Conservation (phyloP, 371 early-diverging fungal genomes). For the Nosema muscidifuracis region DNA sequence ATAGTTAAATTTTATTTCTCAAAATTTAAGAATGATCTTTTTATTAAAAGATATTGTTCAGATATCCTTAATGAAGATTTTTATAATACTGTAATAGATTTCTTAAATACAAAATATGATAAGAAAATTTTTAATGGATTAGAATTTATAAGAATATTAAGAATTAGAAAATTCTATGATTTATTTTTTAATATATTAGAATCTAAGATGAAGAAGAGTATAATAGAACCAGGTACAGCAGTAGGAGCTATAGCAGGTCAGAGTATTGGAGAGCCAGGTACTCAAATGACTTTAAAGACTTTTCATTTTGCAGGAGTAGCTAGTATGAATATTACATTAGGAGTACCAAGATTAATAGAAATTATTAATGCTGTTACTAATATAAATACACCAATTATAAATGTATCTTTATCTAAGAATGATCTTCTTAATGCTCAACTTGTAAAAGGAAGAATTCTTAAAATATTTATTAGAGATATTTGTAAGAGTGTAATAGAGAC, state of each 20-base stretch:
- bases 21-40: not conserved
- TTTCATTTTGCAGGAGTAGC: conserved; percentile 99
- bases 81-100: conserved; percentile 1
- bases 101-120: not conserved
- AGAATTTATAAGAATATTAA: not conserved
- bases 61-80: conserved; percentile 2
- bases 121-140: not conserved
- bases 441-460: conserved; percentile 83
- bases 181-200: conserved; percentile 22
- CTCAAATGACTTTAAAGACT: conserved; percentile 99
- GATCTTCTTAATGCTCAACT: conserved; percentile 62
- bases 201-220: conserved; percentile 20
- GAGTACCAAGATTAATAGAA: conserved; percentile 97
- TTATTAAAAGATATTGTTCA: conserved; percentile 1
- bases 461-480: conserved; percentile 73
- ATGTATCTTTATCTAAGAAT: conserved; percentile 65
- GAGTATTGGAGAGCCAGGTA: conserved; percentile 96
- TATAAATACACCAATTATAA: conserved; percentile 88
- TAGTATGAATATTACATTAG: conserved; percentile 93
- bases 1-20: not conserved
- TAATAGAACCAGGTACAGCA: conserved; percentile 76
- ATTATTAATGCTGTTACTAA: conserved; percentile 68
- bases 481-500: conserved; percentile 13
- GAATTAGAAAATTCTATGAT: not conserved
- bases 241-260: conserved; percentile 90